A percentile compares a stretch with the other conserved stretches of the same genome.
phyloP scores from a whole-genome alignment of 1,139 yeast species.

The Candida smagusa region DNA sequence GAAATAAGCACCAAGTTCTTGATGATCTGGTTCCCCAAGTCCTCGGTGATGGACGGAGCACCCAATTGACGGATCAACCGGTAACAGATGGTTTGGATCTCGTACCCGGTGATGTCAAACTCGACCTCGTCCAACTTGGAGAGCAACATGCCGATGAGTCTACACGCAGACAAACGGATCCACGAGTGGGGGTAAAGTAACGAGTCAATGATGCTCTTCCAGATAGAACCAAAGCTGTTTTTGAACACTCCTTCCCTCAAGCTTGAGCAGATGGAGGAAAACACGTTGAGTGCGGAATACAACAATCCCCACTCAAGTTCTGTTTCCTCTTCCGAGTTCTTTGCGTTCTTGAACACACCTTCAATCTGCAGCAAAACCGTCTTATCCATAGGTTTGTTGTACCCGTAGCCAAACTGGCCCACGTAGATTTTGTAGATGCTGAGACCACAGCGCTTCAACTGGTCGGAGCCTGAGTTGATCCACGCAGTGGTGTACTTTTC shows the following conservation, averaged over 20 bases:
- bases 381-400: constrained; percentile 35
- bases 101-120: constrained; percentile 29
- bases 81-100: constrained; percentile 63
- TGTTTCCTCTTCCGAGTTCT: constrained; percentile 27
- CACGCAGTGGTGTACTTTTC: constrained; percentile 65
- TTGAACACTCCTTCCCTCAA: constrained; percentile 30
- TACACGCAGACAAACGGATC: constrained; percentile 74
- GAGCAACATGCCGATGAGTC: constrained; percentile 55
- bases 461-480: constrained; percentile 53
- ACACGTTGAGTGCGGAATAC: constrained; percentile 61
- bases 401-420: constrained; percentile 45
- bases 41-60: constrained; percentile 70
- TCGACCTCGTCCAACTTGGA: constrained; percentile 35
- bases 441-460: constrained; percentile 73
- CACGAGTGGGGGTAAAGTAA: constrained; percentile 87
- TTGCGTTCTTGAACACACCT: constrained; percentile 33
- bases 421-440: constrained; percentile 67
- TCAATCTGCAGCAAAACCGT: constrained; percentile 37
- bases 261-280: constrained; percentile 38
- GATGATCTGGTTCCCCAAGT: constrained; percentile 61
- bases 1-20: constrained; percentile 65
- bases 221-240: constrained; percentile 30
- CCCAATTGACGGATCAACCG: constrained; percentile 73
- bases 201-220: constrained; percentile 54
- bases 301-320: constrained; percentile 71